Percentiles rank a stretch among this genome's conserved stretches.
phyloP scores from a whole-genome alignment of 1,139 yeast species.

The Kodamaea plutei region DNA sequence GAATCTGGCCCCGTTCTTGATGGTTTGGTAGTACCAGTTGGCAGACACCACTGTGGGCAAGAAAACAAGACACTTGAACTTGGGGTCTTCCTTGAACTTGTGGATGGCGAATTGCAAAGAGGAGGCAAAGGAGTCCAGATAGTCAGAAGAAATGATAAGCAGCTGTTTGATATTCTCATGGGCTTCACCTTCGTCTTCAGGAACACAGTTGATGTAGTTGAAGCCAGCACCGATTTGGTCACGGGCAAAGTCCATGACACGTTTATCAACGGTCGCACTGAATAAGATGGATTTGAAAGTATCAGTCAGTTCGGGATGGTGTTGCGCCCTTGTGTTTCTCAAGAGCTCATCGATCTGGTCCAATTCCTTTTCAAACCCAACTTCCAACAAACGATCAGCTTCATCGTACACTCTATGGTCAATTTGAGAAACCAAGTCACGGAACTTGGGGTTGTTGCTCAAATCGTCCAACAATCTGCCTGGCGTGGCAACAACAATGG shows the following conservation, averaged over 20 bases:
- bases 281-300: constrained; percentile 65
- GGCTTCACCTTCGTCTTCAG: constrained; percentile 72
- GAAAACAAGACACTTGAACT: constrained; percentile 78
- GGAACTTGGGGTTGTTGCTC: constrained; percentile 40
- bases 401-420: constrained; percentile 77
- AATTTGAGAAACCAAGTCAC: constrained; percentile 49
- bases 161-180: constrained; percentile 74
- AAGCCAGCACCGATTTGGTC: constrained; percentile 61
- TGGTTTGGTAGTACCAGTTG: constrained; percentile 45
- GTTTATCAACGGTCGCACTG: constrained; percentile 80
- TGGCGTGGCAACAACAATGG: constrained; percentile 82
- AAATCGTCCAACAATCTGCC: constrained; percentile 74
- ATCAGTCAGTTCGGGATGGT: constrained; percentile 21
- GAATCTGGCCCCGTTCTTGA: constrained; percentile 14
- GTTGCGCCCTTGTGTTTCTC: constrained; percentile 31
- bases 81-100: constrained; percentile 17
- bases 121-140: constrained; percentile 50
- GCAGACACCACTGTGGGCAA: constrained; percentile 74
- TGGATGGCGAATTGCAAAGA: constrained; percentile 46
- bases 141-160: constrained; percentile 44
- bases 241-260: constrained; percentile 63
- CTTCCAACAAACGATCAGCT: constrained; percentile 79
- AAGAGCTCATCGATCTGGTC: constrained; percentile 50
- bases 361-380: constrained; percentile 68
- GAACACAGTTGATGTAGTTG: constrained; percentile 71